Conservation (phyloP, 176 grass and related monocot species). For the Stipa capillata region DNA sequence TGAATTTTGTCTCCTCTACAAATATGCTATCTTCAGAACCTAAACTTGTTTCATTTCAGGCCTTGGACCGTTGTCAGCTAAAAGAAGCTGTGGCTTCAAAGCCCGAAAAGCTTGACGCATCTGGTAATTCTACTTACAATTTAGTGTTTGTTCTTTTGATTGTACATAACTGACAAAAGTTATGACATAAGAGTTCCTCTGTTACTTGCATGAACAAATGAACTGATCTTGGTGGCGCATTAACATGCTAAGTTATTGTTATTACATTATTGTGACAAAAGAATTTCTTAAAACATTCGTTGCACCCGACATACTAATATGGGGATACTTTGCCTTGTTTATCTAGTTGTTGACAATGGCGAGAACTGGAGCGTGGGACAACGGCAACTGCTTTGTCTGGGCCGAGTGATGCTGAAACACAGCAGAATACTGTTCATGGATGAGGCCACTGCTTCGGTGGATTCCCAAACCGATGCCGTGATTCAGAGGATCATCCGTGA, state of each 20-base stretch:
- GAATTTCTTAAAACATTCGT: background rate
- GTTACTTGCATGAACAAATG: background rate
- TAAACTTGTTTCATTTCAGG: slow-evolving; percentile 35
- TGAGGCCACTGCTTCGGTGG: slow-evolving; percentile 94
- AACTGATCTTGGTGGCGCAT: background rate
- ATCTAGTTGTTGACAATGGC: slow-evolving; percentile 82
- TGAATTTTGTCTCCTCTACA: background rate
- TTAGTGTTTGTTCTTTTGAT: background rate
- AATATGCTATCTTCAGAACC: background rate
- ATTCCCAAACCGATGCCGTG: slow-evolving; percentile 91
- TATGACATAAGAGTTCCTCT: background rate
- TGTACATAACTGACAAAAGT: background rate
- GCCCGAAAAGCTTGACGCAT: slow-evolving; percentile 87
- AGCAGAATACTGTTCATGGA: slow-evolving; percentile 96
- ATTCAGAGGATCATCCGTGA: slow-evolving; percentile 95
- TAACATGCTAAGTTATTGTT: background rate
- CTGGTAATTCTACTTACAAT: slow-evolving; percentile 43
- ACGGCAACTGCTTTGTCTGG: slow-evolving; percentile 80
- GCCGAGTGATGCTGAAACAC: slow-evolving; percentile 86
- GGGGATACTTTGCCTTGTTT: background rate
- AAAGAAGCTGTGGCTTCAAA: slow-evolving; percentile 82
- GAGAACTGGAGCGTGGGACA: slow-evolving; percentile 99
- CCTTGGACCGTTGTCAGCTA: slow-evolving; percentile 86
- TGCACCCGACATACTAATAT: background rate
- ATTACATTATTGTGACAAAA: background rate